Percentiles rank a stretch among this genome's conserved stretches.
Evolutionary conservation across 2,329 filamentous ascomycete genomes (phyloP).

Genomic region (Arthroderma uncinatum): DNA sequence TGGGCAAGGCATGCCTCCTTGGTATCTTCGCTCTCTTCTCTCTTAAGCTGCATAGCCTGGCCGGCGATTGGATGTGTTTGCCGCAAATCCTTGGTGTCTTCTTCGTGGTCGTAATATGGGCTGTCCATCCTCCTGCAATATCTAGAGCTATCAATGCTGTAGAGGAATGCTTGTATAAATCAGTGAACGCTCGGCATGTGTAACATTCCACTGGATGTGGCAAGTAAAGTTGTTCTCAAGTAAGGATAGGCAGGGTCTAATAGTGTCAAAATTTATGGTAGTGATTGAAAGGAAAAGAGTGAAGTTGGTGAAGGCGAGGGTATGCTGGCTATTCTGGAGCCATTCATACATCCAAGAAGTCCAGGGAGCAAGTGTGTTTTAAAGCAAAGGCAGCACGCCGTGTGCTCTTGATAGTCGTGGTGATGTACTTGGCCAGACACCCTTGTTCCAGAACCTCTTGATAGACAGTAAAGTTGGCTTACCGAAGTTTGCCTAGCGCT

Average conservation of each 20-base stretch:
- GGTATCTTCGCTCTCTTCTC: neutral
- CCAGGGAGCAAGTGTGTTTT: neutral
- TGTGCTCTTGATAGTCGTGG: neutral
- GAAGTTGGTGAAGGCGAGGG: neutral
- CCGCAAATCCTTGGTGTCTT: slow-evolving; percentile 19
- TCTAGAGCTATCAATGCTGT: slow-evolving; percentile 5
- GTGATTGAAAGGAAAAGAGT: neutral
- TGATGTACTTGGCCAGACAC: neutral
- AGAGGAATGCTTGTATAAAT: slow-evolving; percentile 7
- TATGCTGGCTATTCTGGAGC: neutral
- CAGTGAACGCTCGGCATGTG: neutral
- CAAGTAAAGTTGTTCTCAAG: neutral
- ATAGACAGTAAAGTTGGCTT: neutral
- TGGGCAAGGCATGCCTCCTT: neutral
- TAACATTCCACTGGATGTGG: neutral
- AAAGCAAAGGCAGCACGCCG: neutral
- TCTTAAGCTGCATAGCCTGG: neutral
- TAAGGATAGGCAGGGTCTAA: neutral
- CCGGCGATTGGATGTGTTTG: slow-evolving; percentile 4
- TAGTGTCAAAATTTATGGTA: neutral
- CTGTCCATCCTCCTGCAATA: slow-evolving; percentile 19
- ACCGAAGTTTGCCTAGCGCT: slow-evolving; percentile 6
- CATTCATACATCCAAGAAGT: neutral
- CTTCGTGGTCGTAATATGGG: slow-evolving; percentile 17
- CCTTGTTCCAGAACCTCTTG: slow-evolving; percentile 7